Evolutionary conservation across 495 filamentous ascomycete species (phyloP).

Genomic region (Penicillium nucicola): DNA sequence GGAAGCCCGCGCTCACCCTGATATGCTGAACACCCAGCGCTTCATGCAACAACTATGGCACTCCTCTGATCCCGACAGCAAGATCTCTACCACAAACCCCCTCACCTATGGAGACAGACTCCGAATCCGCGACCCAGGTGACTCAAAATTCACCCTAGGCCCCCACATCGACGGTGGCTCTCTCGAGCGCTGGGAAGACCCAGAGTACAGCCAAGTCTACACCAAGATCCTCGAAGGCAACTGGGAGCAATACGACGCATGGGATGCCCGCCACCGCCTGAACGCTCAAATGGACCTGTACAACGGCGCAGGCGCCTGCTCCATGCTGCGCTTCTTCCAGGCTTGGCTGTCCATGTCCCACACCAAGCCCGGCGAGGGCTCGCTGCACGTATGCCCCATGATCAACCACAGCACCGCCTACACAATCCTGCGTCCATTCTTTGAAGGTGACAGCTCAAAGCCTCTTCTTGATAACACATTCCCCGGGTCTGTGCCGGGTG

Average conservation of each 20-base stretch:
- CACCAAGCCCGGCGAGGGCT: slow-evolving; percentile 70
- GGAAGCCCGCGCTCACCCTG: slow-evolving; percentile 68
- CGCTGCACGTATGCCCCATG: slow-evolving; percentile 79
- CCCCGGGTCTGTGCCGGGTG: slow-evolving; percentile 73
- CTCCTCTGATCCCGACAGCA: slow-evolving; percentile 55
- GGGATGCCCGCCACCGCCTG: slow-evolving; percentile 68
- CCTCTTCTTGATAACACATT: slow-evolving; percentile 44
- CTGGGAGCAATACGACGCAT: slow-evolving; percentile 83
- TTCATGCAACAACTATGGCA: slow-evolving; percentile 77
- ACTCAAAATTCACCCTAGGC: slow-evolving; percentile 76
- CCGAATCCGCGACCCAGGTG: slow-evolving; percentile 62
- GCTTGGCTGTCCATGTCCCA: slow-evolving; percentile 82
- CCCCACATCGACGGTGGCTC: slow-evolving; percentile 84
- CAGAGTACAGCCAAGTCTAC: slow-evolving; percentile 76
- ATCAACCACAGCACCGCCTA: slow-evolving; percentile 73
- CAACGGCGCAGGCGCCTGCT: slow-evolving; percentile 76
- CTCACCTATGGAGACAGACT: slow-evolving; percentile 78
- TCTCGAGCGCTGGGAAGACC: slow-evolving; percentile 81
- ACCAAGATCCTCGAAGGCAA: slow-evolving; percentile 65
- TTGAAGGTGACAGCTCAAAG: slow-evolving; percentile 51
- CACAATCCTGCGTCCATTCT: slow-evolving; percentile 82
- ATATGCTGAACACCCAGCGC: slow-evolving; percentile 63
- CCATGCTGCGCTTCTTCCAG: slow-evolving; percentile 84
- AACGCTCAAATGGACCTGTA: slow-evolving; percentile 72
- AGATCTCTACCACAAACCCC: slow-evolving; percentile 63